These are phyloP conservation scores for Pleurotus djamor DNA, from an alignment of 768 basidiomycete species.

Conservation along the genomic window DNA sequence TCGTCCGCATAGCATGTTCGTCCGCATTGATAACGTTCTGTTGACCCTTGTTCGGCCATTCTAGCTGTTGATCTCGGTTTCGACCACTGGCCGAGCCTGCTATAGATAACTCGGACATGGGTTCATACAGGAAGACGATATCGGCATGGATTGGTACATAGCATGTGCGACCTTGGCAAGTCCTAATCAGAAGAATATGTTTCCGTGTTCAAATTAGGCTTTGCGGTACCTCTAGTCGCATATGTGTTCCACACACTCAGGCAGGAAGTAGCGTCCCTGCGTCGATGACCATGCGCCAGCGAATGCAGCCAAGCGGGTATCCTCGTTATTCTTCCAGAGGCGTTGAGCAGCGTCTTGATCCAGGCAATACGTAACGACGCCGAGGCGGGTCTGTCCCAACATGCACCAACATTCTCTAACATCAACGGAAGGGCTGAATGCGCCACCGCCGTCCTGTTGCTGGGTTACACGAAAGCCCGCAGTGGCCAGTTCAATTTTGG, in stretches of 20 bases:
- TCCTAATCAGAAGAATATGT: conserved; percentile 4
- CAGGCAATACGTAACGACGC: too few species aligned
- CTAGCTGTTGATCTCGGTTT: conserved; percentile 67
- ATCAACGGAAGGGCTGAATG: too few species aligned
- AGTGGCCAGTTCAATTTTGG: neutral
- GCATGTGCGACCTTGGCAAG: neutral
- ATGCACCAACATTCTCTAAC: too few species aligned
- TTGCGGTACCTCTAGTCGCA: conserved; percentile 5
- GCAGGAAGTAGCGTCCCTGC: conserved; percentile 6
- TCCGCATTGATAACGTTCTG: neutral
- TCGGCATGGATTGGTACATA: neutral
- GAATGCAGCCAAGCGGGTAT: too few species aligned
- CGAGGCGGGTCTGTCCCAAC: too few species aligned
- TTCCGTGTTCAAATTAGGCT: conserved; percentile 1
- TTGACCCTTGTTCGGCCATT: conserved; percentile 13
- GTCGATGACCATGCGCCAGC: neutral
- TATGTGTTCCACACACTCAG: neutral
- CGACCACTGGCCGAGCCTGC: conserved; percentile 52
- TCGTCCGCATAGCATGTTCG: conserved; percentile 1
- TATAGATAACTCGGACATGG: conserved; percentile 1
- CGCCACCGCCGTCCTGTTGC: too few species aligned
- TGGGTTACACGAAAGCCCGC: too few species aligned
- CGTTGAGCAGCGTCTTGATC: too few species aligned
- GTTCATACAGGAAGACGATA: neutral
- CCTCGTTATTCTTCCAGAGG: too few species aligned